These are phyloP conservation scores for Fomitopsis pinicola DNA, from an alignment of 1,284 basidiomycete genomes.

Conservation along the genomic window DNA sequence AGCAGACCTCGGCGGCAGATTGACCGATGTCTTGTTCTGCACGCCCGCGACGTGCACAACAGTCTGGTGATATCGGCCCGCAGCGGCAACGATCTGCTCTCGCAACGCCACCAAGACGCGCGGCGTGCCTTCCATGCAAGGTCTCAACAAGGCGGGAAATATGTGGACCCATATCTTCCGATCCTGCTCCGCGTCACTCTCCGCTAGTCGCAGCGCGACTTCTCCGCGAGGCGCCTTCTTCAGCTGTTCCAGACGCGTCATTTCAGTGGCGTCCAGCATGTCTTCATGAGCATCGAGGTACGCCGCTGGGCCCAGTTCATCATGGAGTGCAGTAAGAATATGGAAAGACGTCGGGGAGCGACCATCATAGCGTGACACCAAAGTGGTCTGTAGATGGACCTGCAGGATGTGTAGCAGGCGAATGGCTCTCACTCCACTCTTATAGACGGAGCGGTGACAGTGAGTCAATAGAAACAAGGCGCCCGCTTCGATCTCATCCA, in stretches of 20 bases:
- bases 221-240: conserved; percentile 48
- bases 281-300: conserved; percentile 66
- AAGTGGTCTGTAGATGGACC: conserved; percentile 34
- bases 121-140: conserved; percentile 44
- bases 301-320: conserved; percentile 34
- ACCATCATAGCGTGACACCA: conserved; percentile 20
- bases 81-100: conserved; percentile 60
- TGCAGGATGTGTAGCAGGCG: conserved; percentile 37
- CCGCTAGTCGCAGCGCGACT: conserved; percentile 57
- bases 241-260: conserved; percentile 61
- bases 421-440: conserved; percentile 56
- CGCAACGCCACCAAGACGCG: conserved; percentile 48
- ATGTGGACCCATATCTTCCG: conserved; percentile 68
- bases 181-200: conserved; percentile 62
- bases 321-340: conserved; percentile 50
- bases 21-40: conserved; percentile 45
- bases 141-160: conserved; percentile 59
- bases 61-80: conserved; percentile 60
- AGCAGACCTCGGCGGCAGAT: conserved; percentile 36
- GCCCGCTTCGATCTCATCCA: conserved; percentile 67
- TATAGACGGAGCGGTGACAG: conserved; percentile 44
- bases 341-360: conserved; percentile 23
- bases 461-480: conserved; percentile 80
- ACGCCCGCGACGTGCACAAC: conserved; percentile 68
- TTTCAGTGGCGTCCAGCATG: conserved; percentile 54